phyloP scores from a whole-genome alignment of 2,329 filamentous ascomycete genomes.

The Cercospora sesami region DNA sequence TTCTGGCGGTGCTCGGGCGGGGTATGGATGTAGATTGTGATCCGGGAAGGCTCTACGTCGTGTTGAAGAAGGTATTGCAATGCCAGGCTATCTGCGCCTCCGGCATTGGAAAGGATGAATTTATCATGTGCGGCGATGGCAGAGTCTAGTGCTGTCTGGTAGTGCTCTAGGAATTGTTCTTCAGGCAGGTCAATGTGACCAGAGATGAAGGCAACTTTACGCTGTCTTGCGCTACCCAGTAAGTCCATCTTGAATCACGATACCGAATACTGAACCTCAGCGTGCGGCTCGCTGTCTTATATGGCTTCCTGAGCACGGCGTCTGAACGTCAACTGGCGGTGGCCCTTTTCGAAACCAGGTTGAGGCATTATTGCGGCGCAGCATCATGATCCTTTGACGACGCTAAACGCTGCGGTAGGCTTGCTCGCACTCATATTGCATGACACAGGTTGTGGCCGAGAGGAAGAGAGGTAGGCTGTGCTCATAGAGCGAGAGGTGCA shows the following conservation, averaged over 20 bases:
- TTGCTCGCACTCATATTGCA: neutral
- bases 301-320: neutral
- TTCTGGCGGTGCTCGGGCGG: neutral
- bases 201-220: conserved; percentile 8
- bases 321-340: neutral
- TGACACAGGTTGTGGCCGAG: neutral
- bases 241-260: neutral
- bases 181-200: conserved; percentile 16
- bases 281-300: neutral
- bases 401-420: neutral
- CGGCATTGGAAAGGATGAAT: conserved; percentile 11
- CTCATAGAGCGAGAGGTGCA: neutral
- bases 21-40: conserved; percentile 7
- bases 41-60: neutral
- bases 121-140: neutral
- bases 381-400: neutral
- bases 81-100: conserved; percentile 6
- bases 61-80: conserved; percentile 4
- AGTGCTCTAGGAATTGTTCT: conserved; percentile 2
- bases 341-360: neutral
- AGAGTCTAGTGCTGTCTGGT: neutral
- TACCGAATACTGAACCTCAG: neutral
- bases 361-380: neutral
- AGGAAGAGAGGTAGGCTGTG: neutral
- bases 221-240: neutral